These are phyloP conservation scores for Aphanoascus verrucosus DNA, from an alignment of 2,329 filamentous ascomycete genomes.

Conservation along the genomic window DNA sequence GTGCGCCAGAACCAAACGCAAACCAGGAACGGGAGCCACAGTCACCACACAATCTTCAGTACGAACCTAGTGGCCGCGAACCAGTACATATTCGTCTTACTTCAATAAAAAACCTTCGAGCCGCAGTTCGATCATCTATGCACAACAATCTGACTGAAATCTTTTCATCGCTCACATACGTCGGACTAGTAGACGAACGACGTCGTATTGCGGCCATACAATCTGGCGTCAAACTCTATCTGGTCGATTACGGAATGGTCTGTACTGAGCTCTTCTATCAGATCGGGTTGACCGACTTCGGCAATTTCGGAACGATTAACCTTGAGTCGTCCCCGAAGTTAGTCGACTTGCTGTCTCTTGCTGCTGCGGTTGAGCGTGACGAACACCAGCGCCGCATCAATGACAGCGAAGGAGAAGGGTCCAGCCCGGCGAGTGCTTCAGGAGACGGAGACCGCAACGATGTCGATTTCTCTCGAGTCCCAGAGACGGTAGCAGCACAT, in stretches of 20 bases:
- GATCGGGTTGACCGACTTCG: conserved; percentile 85
- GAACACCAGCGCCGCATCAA: conserved; percentile 19
- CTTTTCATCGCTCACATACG: conserved; percentile 79
- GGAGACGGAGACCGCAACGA: conserved; percentile 51
- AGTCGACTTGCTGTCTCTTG: conserved; percentile 59
- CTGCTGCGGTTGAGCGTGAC: conserved; percentile 59
- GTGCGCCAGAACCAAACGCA: conserved; percentile 26
- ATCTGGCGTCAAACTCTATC: conserved; percentile 78
- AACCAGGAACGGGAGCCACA: conserved; percentile 27
- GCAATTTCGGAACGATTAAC: conserved; percentile 77
- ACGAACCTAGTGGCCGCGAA: conserved; percentile 61
- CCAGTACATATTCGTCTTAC: conserved; percentile 60
- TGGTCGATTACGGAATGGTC: conserved; percentile 83
- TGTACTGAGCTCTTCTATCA: conserved; percentile 93
- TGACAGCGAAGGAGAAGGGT: neutral
- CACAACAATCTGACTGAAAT: conserved; percentile 80
- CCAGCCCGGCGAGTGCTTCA: neutral
- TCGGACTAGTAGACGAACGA: conserved; percentile 80
- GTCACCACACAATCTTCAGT: conserved; percentile 39
- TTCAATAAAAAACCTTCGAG: conserved; percentile 77
- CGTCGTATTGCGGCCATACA: conserved; percentile 87
- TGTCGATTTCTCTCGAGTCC: conserved; percentile 55
- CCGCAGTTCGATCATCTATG: conserved; percentile 67
- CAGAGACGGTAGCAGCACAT: conserved; percentile 38
- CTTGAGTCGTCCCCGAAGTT: conserved; percentile 68